A percentile compares a stretch with the other conserved stretches of the same genome.
These are phyloP conservation scores for Wickerhamiella vanderwaltii DNA, from an alignment of 805 yeast genomes.

Conservation along the genomic window DNA sequence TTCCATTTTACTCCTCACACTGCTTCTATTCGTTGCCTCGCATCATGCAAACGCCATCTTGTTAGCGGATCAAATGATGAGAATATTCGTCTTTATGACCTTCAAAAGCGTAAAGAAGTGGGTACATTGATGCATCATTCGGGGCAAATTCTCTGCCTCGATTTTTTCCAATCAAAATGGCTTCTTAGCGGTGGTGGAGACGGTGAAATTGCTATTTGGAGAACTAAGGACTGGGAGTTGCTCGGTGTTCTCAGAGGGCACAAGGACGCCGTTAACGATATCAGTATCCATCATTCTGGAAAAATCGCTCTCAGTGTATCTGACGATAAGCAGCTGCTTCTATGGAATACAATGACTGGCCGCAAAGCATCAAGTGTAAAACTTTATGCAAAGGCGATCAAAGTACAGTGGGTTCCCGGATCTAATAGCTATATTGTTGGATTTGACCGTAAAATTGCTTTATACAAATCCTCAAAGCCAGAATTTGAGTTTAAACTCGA, in stretches of 20 bases:
- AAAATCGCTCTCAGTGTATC: constrained; percentile 84
- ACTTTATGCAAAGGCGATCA: constrained; percentile 21
- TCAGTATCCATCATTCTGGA: constrained; percentile 83
- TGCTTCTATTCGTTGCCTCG: constrained; percentile 73
- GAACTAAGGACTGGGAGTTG: constrained; percentile 93
- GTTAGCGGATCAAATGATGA: constrained; percentile 95
- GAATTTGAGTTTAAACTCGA: constrained; percentile 34
- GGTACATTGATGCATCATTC: constrained; percentile 83
- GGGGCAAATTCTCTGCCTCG: constrained; percentile 72
- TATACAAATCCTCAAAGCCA: constrained; percentile 57
- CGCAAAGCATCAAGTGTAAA: constrained; percentile 81
- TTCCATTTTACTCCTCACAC: constrained; percentile 95
- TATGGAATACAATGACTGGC: constrained; percentile 96
- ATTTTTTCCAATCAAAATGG: constrained; percentile 59
- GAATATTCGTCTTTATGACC: constrained; percentile 84
- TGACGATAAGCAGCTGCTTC: constrained; percentile 65
- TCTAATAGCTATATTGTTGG: constrained; percentile 76
- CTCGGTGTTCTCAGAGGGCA: constrained; percentile 86
- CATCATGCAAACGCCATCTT: constrained; percentile 67
- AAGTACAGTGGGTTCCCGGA: constrained; percentile 41
- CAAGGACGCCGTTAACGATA: constrained; percentile 65
- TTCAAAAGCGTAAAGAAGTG: constrained; percentile 84
- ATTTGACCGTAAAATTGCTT: constrained; percentile 46
- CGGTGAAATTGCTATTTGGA: constrained; percentile 81
- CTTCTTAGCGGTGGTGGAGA: constrained; percentile 82